A percentile compares a stretch with the other conserved stretches of the same genome.
Evolutionary conservation across 140 eudicot species (phyloP).

Genomic region (Senecio squalidus): DNA sequence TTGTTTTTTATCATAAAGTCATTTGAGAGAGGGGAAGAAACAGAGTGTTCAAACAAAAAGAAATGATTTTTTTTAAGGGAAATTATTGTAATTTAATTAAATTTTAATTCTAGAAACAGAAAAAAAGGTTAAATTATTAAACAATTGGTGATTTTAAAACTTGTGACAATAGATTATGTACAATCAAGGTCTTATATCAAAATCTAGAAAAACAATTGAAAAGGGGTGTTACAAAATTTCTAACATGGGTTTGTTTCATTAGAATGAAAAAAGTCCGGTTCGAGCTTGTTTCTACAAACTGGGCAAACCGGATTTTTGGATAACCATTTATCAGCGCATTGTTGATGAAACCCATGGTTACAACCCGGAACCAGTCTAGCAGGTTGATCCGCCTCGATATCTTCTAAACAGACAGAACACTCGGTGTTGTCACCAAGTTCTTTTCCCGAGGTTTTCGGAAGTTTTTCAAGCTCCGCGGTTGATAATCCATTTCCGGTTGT

Average conservation of each 20-base stretch:
- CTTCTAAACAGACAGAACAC: constrained; percentile 83
- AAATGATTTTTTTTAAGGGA: too few relatives aligned
- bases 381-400: constrained; percentile 45
- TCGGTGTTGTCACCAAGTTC: constrained; percentile 60
- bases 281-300: constrained; percentile 58
- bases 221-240: background rate
- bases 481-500: constrained; percentile 45
- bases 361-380: constrained; percentile 77
- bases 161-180: constrained; percentile 17
- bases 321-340: constrained; percentile 79
- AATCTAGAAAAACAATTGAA: background rate
- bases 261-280: constrained; percentile 30
- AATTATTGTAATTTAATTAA: too few relatives aligned
- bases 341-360: constrained; percentile 75
- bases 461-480: constrained; percentile 58
- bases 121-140: background rate
- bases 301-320: constrained; percentile 64
- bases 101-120: constrained; percentile 2
- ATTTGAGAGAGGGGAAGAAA: too few relatives aligned
- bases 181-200: too few relatives aligned
- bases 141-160: background rate
- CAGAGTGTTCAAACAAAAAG: too few relatives aligned
- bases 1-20: too few relatives aligned
- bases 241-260: constrained; percentile 37
- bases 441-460: constrained; percentile 62